phyloP scores from a whole-genome alignment of 805 yeast species.

The Candida michaelii region DNA sequence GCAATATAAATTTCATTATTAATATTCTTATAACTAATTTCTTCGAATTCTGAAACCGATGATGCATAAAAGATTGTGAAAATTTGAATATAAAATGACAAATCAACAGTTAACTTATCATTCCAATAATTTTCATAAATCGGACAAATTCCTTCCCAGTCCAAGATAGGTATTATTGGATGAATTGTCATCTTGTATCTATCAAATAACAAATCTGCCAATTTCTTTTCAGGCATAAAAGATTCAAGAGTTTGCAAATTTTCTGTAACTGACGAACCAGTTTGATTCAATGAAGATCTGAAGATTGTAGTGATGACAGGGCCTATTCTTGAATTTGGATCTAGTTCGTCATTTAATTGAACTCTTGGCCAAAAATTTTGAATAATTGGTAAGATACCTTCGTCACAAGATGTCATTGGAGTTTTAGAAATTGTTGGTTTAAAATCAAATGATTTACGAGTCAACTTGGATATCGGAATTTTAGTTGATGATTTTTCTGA shows the following conservation, averaged over 20 bases:
- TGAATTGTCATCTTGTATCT: conserved; percentile 14
- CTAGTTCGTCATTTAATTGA: neutral
- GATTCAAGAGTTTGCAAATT: conserved; percentile 10
- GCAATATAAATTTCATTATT: conserved; percentile 6
- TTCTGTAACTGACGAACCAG: conserved; percentile 1
- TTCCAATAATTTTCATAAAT: conserved; percentile 14
- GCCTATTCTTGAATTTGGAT: conserved; percentile 8
- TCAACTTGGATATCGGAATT: neutral
- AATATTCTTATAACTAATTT: conserved; percentile 4
- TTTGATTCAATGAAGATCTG: conserved; percentile 9
- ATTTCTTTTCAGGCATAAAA: conserved; percentile 11
- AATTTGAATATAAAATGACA: conserved; percentile 10
- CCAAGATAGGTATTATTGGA: conserved; percentile 15
- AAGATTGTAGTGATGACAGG: conserved; percentile 12
- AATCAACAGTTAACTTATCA: conserved; percentile 6
- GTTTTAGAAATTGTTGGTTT: conserved; percentile 1
- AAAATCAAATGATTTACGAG: neutral
- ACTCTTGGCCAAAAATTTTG: conserved; percentile 2
- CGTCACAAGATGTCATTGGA: conserved; percentile 1
- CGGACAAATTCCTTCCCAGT: conserved; percentile 11
- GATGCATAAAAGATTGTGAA: conserved; percentile 17
- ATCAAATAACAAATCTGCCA: conserved; percentile 13
- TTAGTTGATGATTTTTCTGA: neutral
- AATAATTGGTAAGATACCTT: neutral
- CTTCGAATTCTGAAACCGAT: conserved; percentile 16